Evolutionary conservation across 2,329 filamentous ascomycete genomes (phyloP), one percentile per base, ranked within the genome.

Genomic region (Fusarium tricinctum): DNA sequence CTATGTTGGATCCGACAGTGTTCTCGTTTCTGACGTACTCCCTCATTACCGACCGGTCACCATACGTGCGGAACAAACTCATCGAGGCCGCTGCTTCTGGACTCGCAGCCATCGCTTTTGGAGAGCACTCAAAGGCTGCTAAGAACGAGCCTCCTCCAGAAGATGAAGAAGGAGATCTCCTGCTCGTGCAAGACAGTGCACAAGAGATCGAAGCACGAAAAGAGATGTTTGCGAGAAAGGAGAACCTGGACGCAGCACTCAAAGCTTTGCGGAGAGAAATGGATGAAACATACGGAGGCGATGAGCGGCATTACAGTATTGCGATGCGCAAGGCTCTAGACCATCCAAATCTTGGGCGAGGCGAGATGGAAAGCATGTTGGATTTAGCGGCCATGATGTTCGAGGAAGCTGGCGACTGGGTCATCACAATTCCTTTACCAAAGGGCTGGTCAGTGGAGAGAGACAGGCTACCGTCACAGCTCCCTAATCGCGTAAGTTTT

Each of bases 161-260:
- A 26, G 80, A 80, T 26, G 78, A 73, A 33, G 79, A 79, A 45
- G 68, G 67, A 15, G 76, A 78, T 9, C 71, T 82, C 10, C 68
- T 82, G n/a, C 76, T 83, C 30, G 77, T 83, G 3, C 80, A 82
- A 61, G 80, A 82, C 22, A 81, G 77, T 68, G 79, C 77, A 3
- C 74, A 80, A 53, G 80, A 86, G 71, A 88, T 88, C 13, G 88
- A 86, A 70, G 89, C 89, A 44, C 75, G 81, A 30, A 86, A 85
- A 56, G 86, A 89, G 74, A 87, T 88, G 81, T 90, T 89, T 77
- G 86, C 88, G 59, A 87, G 88, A 68, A 88, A 89, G 69, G 85
- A 87, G 72, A 89, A 93, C 73, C 79, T 88, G 22, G 83, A 86
- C 50, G 82, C 86, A 42, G 85, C 91, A 35, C 75, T 83, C 20